A percentile compares a stretch with the other conserved stretches of the same genome.
These are phyloP conservation scores for Fusarium sp. DNA, from an alignment of 2,329 filamentous ascomycete genomes.

Conservation along the genomic window DNA sequence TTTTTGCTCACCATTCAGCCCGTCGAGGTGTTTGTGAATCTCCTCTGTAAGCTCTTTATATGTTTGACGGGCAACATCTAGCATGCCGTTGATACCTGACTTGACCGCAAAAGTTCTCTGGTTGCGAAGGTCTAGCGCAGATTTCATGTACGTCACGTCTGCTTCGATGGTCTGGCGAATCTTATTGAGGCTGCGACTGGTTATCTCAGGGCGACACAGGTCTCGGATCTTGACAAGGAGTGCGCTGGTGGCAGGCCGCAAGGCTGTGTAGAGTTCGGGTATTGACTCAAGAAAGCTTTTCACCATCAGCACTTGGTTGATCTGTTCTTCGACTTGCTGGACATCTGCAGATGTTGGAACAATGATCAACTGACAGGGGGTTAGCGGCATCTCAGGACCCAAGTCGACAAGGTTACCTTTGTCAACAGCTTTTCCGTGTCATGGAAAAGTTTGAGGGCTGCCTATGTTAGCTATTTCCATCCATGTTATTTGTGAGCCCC, in stretches of 20 bases:
- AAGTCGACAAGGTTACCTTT: constrained; percentile 60
- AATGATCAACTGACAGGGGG: constrained; percentile 73
- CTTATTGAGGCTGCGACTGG: constrained; percentile 68
- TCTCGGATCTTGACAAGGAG: constrained; percentile 75
- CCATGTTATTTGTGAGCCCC: neutral
- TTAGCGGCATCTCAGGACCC: neutral
- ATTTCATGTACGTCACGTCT: constrained; percentile 80
- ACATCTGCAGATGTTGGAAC: constrained; percentile 74
- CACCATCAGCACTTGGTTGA: constrained; percentile 87
- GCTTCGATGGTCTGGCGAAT: constrained; percentile 81
- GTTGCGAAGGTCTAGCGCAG: constrained; percentile 86
- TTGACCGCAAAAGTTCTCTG: constrained; percentile 92
- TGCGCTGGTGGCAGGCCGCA: constrained; percentile 71
- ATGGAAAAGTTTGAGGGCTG: constrained; percentile 77
- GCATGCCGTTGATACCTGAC: constrained; percentile 82
- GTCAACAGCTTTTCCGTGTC: constrained; percentile 86
- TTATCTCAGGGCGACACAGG: constrained; percentile 73
- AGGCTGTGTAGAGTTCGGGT: constrained; percentile 72
- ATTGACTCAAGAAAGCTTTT: constrained; percentile 83
- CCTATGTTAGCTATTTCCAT: neutral
- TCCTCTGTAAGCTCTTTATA: constrained; percentile 91
- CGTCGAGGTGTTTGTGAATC: constrained; percentile 75
- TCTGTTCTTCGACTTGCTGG: constrained; percentile 78
- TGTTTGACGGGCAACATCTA: constrained; percentile 88
- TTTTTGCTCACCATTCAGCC: constrained; percentile 68